These are phyloP conservation scores for Plectranthus barbatus DNA, from an alignment of 257 asterid species.

Conservation along the genomic window DNA sequence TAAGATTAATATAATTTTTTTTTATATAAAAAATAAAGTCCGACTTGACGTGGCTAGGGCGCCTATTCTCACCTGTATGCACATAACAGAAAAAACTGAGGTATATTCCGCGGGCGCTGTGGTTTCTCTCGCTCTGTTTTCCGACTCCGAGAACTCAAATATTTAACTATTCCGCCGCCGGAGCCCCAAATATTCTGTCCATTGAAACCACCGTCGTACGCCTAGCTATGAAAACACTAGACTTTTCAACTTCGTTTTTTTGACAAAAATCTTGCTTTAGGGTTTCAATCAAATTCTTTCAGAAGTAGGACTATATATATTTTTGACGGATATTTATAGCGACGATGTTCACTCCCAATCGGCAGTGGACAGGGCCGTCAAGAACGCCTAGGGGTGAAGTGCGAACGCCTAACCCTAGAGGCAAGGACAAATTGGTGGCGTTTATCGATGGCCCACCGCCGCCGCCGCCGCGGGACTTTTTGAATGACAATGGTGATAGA, in stretches of 20 bases:
- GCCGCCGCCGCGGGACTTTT: constrained; percentile 52
- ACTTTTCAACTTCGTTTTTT: neutral
- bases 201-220: neutral
- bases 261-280: constrained; percentile 5
- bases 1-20: too few species aligned
- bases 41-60: too few species aligned
- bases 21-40: too few species aligned
- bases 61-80: too few species aligned
- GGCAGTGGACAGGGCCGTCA: constrained; percentile 45
- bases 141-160: neutral
- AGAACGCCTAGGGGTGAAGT: constrained; percentile 35
- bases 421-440: constrained; percentile 54
- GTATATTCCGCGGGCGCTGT: constrained; percentile 6
- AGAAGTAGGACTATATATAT: too few species aligned
- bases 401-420: constrained; percentile 33
- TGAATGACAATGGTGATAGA: constrained; percentile 43
- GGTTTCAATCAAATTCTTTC: constrained; percentile 15
- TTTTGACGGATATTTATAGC: neutral
- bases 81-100: neutral
- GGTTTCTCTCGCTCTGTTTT: constrained; percentile 4
- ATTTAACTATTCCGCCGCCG: constrained; percentile 15
- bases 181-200: constrained; percentile 14
- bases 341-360: constrained; percentile 59
- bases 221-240: neutral
- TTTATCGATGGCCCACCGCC: constrained; percentile 45